Evolutionary conservation across 331 rosid genomes (phyloP).

Genomic region (Malus hybrid): DNA sequence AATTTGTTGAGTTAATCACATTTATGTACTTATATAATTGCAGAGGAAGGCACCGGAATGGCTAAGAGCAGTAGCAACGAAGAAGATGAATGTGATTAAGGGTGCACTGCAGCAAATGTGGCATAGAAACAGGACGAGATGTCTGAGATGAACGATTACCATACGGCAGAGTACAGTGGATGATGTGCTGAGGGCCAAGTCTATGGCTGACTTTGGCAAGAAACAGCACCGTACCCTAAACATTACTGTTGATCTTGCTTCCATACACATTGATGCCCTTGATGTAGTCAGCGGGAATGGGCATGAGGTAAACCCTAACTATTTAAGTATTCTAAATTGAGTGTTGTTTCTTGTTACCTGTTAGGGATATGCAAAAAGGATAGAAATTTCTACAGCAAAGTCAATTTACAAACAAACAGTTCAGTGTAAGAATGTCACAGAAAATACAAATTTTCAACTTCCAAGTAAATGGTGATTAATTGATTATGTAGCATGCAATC

Average conservation of each 20-base stretch:
- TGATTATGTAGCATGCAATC: no score
- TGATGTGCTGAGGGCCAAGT: constrained; percentile 75
- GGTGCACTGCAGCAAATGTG: constrained; percentile 52
- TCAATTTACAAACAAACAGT: no score
- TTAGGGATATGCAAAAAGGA: no score
- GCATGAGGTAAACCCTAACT: no score
- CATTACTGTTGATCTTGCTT: constrained; percentile 2
- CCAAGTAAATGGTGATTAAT: no score
- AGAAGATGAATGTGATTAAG: background rate
- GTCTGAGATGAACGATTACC: constrained; percentile 74
- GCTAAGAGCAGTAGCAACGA: constrained; percentile 31
- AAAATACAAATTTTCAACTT: no score
- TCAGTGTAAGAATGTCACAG: no score
- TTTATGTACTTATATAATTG: background rate
- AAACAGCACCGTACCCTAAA: constrained; percentile 23
- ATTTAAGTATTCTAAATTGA: no score
- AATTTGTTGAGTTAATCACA: background rate
- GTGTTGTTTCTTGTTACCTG: no score
- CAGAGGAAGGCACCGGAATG: constrained; percentile 51
- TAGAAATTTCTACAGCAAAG: no score
- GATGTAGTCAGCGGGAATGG: constrained; percentile 60
- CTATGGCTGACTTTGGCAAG: constrained; percentile 76
- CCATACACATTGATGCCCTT: constrained; percentile 40
- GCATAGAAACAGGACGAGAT: constrained; percentile 72
- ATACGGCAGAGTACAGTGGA: constrained; percentile 52